Evolutionary conservation across 2,329 filamentous ascomycete genomes (phyloP), one percentile per base, ranked within the genome.

Genomic region (Metarhizium guizhouense): DNA sequence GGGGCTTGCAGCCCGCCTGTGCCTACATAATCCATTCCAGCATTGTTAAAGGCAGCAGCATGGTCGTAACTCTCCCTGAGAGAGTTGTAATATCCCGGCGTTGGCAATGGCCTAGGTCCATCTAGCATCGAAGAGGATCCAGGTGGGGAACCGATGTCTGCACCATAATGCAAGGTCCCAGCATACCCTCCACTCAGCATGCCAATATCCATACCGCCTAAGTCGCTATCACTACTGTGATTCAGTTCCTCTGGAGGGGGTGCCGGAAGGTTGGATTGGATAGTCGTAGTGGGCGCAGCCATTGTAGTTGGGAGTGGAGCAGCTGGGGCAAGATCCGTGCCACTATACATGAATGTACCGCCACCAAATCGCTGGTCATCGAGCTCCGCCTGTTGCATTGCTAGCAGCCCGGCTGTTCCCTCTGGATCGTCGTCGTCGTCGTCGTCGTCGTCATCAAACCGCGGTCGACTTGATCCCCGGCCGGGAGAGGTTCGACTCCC

Each of bases 1-100:
- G 92, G 91, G 56, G 88, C 82, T 59, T 91, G 85, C 32, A 96
- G 72, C 1, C 94, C 94, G 45, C 93, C 94, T n/a, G 91, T 96
- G 7, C 89, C 92, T 52, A 84, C 88, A 50, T 90, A 91, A 69
- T 97, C 93, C 52, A 96, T 87, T 54, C 88, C 82, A 6, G 87
- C 90, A 54, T 84, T 79, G 14, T 74, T 67, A 60, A 80, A 80
- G 6, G 74, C 73, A 1, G 75, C 67, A 1, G 68, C 63, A 49
- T 64, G 65, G 55, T 66, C 65, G 16, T 71, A 62, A 16, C 60
- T 61, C 25, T 66, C 61, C 43, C 61, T 62, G 13, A 61, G 58
- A 32, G 61, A 62, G 49, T 62, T 60, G 50, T 65, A 62, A 58
- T 72, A 67, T 58, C 74, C 64, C 53, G 77, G 70, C 25, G 72